Conservation (phyloP, 495 filamentous ascomycete genomes). For the Cercophora newfieldiana region DNA sequence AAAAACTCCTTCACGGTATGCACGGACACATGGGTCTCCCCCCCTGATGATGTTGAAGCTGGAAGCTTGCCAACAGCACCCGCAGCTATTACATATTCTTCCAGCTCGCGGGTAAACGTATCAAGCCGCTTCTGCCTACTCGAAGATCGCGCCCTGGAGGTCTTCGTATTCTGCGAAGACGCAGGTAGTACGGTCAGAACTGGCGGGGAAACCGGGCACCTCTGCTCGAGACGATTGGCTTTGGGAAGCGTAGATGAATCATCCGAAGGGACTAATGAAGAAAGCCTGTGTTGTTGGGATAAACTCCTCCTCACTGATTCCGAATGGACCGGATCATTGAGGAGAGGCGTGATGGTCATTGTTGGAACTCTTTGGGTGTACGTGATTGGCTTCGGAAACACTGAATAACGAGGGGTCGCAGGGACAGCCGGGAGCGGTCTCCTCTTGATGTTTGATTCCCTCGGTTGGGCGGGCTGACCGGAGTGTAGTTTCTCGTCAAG, state of each 20-base stretch:
- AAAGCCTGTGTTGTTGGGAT: constrained; percentile 39
- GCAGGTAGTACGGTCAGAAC: neutral
- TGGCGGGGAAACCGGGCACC: neutral
- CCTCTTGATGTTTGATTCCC: constrained; percentile 11
- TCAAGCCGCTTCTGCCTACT: constrained; percentile 39
- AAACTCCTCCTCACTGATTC: constrained; percentile 40
- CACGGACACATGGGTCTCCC: constrained; percentile 37
- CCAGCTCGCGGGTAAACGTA: constrained; percentile 44
- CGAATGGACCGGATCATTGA: constrained; percentile 36
- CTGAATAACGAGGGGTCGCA: constrained; percentile 16
- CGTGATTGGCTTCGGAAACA: constrained; percentile 19
- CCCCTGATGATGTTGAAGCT: constrained; percentile 31
- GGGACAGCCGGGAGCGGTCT: constrained; percentile 14
- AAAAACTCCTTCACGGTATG: constrained; percentile 47
- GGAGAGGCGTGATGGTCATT: constrained; percentile 27
- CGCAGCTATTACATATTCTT: constrained; percentile 39
- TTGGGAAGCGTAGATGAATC: neutral
- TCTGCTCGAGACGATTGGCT: neutral
- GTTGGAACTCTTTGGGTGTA: neutral
- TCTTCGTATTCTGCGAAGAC: neutral
- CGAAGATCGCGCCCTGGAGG: constrained; percentile 34
- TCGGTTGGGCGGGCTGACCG: neutral
- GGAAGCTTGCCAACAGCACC: constrained; percentile 28
- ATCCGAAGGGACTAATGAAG: constrained; percentile 31
- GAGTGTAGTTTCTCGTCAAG: neutral